Conservation (phyloP, 2,329 filamentous ascomycete genomes). For the Cordyceps cicadae region DNA sequence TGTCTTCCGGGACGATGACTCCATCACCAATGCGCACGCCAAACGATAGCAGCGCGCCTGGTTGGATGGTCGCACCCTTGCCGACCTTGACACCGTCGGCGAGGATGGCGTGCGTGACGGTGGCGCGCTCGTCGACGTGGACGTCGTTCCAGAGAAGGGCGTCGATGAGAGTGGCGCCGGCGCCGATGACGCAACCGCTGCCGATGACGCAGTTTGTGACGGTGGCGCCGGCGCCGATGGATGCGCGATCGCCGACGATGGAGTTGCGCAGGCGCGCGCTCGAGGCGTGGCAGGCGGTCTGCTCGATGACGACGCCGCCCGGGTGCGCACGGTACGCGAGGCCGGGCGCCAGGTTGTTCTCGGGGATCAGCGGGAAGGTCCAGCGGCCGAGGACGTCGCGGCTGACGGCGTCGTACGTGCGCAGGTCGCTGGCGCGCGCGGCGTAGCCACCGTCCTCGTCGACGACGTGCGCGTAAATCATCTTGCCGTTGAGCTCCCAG, state of each 20-base stretch:
- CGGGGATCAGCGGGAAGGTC: slow-evolving; percentile 82
- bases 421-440: slow-evolving; percentile 75
- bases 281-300: slow-evolving; percentile 63
- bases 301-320: slow-evolving; percentile 68
- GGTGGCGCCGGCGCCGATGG: slow-evolving; percentile 61
- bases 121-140: slow-evolving; percentile 64
- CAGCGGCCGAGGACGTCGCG: slow-evolving; percentile 79
- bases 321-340: slow-evolving; percentile 67
- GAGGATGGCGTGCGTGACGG: slow-evolving; percentile 65
- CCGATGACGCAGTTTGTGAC: slow-evolving; percentile 76
- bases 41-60: slow-evolving; percentile 72
- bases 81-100: slow-evolving; percentile 66
- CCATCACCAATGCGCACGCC: slow-evolving; percentile 63
- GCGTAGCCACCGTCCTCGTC: slow-evolving; percentile 73
- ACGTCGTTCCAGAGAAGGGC: slow-evolving; percentile 86
- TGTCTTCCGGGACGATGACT: slow-evolving; percentile 33
- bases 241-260: slow-evolving; percentile 68
- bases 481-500: slow-evolving; percentile 93
- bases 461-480: slow-evolving; percentile 85
- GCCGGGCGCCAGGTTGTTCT: slow-evolving; percentile 72
- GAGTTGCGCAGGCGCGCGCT: slow-evolving; percentile 64
- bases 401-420: slow-evolving; percentile 82
- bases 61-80: slow-evolving; percentile 57
- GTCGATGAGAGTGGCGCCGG: slow-evolving; percentile 68
- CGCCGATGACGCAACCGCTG: slow-evolving; percentile 76